A percentile compares a stretch with the other conserved stretches of the same genome.
Conservation (phyloP, 169 alveolate species). For the Cryptosporidium felis region DNA sequence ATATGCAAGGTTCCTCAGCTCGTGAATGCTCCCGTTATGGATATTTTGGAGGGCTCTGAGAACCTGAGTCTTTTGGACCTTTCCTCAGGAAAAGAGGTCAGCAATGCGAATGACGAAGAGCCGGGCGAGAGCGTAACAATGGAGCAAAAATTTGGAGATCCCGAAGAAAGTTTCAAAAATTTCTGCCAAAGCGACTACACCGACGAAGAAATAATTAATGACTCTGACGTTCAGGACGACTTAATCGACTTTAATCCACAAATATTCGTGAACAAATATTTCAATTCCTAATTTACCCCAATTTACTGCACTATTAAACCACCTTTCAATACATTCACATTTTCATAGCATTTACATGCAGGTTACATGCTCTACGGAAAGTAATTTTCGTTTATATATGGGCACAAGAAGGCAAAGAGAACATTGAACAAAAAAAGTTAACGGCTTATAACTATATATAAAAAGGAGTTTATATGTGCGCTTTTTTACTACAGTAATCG, state of each 20-base stretch:
- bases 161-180: not conserved
- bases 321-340: too few relatives aligned
- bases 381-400: too few relatives aligned
- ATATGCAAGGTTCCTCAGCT: constrained; percentile 71
- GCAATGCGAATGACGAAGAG: not conserved
- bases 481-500: too few relatives aligned
- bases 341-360: too few relatives aligned
- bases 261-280: constrained; percentile 41
- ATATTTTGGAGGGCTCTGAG: constrained; percentile 51
- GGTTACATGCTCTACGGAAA: too few relatives aligned
- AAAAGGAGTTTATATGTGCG: too few relatives aligned
- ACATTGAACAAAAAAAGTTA: too few relatives aligned
- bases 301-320: too few relatives aligned
- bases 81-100: not conserved
- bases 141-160: not conserved
- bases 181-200: constrained; percentile 51
- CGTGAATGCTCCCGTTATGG: constrained; percentile 70
- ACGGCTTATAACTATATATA: too few relatives aligned
- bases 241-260: constrained; percentile 29
- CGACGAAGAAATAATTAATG: constrained; percentile 50
- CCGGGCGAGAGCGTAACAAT: not conserved
- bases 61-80: not conserved
- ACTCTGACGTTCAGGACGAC: constrained; percentile 23
- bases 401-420: too few relatives aligned
- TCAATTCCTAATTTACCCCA: too few relatives aligned